These are phyloP conservation scores for Penicillium silybi DNA, from an alignment of 495 filamentous ascomycete species.

Conservation along the genomic window DNA sequence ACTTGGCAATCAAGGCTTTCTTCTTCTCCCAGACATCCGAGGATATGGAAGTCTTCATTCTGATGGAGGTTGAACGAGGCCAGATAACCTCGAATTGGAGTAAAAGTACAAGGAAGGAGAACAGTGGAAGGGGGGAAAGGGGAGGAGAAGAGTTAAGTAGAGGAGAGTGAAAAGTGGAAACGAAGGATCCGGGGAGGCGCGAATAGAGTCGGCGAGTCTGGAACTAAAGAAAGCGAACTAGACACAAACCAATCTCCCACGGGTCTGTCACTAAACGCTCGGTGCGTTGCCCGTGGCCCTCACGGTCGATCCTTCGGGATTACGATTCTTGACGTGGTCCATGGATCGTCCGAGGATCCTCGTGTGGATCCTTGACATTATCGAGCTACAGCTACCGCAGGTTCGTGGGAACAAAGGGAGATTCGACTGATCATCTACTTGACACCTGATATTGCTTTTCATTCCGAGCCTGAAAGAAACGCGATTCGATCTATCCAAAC, in stretches of 20 bases:
- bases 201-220: conserved; percentile 8
- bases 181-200: conserved; percentile 11
- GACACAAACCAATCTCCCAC: conserved; percentile 8
- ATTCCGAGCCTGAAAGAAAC: neutral
- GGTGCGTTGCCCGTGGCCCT: conserved; percentile 7
- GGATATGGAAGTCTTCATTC: conserved; percentile 46
- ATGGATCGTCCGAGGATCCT: conserved; percentile 21
- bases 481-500: conserved; percentile 11
- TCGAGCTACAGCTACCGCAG: no score
- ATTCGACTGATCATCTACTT: conserved; percentile 22
- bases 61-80: neutral
- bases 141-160: neutral
- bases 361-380: conserved; percentile 17
- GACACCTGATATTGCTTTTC: conserved; percentile 8
- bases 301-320: conserved; percentile 25
- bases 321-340: conserved; percentile 21
- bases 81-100: neutral
- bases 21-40: conserved; percentile 50
- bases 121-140: conserved; percentile 1
- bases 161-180: neutral
- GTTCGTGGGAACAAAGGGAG: no score
- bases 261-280: conserved; percentile 10
- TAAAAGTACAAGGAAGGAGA: neutral
- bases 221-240: neutral
- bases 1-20: conserved; percentile 42